These are phyloP conservation scores for Entonaema liquescens DNA, from an alignment of 495 filamentous ascomycete genomes.

Conservation along the genomic window DNA sequence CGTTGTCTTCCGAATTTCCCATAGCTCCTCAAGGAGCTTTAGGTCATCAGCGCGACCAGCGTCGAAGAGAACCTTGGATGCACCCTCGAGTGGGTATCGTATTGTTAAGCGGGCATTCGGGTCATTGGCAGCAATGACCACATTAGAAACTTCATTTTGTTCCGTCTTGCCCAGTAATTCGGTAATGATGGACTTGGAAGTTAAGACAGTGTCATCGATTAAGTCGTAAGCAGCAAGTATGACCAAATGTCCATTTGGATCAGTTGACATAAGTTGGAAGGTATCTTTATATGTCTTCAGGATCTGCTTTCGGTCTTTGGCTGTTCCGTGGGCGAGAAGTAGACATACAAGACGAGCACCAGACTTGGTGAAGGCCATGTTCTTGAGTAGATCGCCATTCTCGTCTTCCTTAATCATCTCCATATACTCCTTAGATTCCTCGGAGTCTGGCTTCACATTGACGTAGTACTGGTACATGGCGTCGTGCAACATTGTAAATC, in stretches of 20 bases:
- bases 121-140: constrained; percentile 70
- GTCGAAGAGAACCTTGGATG: constrained; percentile 74
- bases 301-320: constrained; percentile 93
- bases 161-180: constrained; percentile 79
- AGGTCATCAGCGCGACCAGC: constrained; percentile 65
- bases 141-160: constrained; percentile 66
- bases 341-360: constrained; percentile 84
- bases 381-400: constrained; percentile 86
- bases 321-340: constrained; percentile 79
- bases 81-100: constrained; percentile 82
- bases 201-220: constrained; percentile 90
- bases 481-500: constrained; percentile 95
- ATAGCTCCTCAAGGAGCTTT: constrained; percentile 74
- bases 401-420: constrained; percentile 92
- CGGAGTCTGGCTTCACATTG: constrained; percentile 75
- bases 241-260: constrained; percentile 79
- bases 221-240: constrained; percentile 87
- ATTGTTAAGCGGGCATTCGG: constrained; percentile 78
- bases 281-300: constrained; percentile 87
- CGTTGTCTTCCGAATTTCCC: constrained; percentile 75
- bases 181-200: constrained; percentile 82
- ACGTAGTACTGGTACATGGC: constrained; percentile 97
- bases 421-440: constrained; percentile 85
- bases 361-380: constrained; percentile 92
- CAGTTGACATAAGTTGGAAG: constrained; percentile 80